Base-by-base conservation (phyloP, 2,329 filamentous ascomycete species). In the Colletotrichum simmondsii region DNA sequence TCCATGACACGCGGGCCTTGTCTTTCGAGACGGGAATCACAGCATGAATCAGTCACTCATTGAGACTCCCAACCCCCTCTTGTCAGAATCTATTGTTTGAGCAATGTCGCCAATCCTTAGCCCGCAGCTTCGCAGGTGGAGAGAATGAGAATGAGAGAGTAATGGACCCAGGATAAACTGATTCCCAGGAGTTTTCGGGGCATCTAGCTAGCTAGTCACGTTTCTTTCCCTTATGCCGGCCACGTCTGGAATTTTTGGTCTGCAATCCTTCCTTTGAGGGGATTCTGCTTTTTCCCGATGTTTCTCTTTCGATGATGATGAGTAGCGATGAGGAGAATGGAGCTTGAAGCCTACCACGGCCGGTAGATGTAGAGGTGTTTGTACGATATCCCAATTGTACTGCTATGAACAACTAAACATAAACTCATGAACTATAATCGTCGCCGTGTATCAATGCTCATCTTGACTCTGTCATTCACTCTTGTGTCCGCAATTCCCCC, bases 381-480 rank as follows among this genome's bases (percentile, higher is more conserved):
- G 49, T 24, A 64, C 14, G 49, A 64, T 54, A 26, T 54, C 28
- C 61, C 52, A 12, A 64, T 54, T 64, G 46, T 54, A 64, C 49
- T 37, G 61, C 61, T 28, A 53, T n/a, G 28, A 19, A 19, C 14
- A n/a, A 30, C 11, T 35, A 22, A 32, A 26, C 28, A 53, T 26
- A 14, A 54, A 32, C 37, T 10, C 26, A 32, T 32, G 6, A 49
- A 8, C 16, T 19, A 42, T 7, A 3, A 42, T 42, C 16, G 37
- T 19, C 16, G 37, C 14, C 32, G 10, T 35, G 32, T 19, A 35
- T 35, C 32, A 35, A 35, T 35, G 32, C 32, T 12, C 1, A 35
- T 35, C 32, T 35, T 35, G 32, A 12, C 5, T 35, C 11, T 12
- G 11, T 35, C 32, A 35, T 11, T 35, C 4, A 12, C 32, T 11